Base-by-base conservation (phyloP, 2,329 filamentous ascomycete genomes). In the Fonsecaea multimorphosa region DNA sequence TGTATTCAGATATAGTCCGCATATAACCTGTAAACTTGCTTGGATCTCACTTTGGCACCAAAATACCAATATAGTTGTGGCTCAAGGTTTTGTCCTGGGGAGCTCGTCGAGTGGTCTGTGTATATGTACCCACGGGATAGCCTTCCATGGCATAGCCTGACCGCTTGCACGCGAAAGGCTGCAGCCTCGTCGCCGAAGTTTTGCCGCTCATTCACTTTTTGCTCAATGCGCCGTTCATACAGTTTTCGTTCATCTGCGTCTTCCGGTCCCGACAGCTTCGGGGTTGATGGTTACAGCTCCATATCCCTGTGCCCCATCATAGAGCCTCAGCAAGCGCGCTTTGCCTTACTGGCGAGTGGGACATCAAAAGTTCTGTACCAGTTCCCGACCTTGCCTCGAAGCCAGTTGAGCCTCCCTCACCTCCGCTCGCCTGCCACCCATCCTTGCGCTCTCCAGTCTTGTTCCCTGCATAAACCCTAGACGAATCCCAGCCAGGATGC, bases 401-500 rank as follows among this genome's bases (percentile, higher is more conserved):
- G 14, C 4, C 34, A 1, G 34, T 38, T 1, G 16, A 44, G 38
- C 38, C 22, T 3, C n/a, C 16, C 38, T 44, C n/a, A 6, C 38
- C 38, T 19, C 38, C 6, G 38, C 11, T 22, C 5, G 22, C n/a
- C 38, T 19, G 12, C 14, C 11, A 12, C 34, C 34, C 29, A 38
- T 38, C 34, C 34, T 38, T 44, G 2, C 38, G 3, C 44, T 49
- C 44, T 49, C 22, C 5, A 5, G 1, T 44, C 44, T 12, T 4
- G 44, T 49, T 49, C 44, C 11, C n/a, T 2, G 19, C 7, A 24
- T 22, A 49, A 9, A 49, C 44, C 11, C 38, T 49, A 24, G 14
- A n/a, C 44, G 19, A 49, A 57, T 22, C 12, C 12, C 31, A n/a
- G n/a, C 27, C 63, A 75, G 58, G 52, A 82, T 82, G 80, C 76